These are phyloP conservation scores for Pythium biforme DNA, from an alignment of 352 stramenopile genomes.

Conservation along the genomic window DNA sequence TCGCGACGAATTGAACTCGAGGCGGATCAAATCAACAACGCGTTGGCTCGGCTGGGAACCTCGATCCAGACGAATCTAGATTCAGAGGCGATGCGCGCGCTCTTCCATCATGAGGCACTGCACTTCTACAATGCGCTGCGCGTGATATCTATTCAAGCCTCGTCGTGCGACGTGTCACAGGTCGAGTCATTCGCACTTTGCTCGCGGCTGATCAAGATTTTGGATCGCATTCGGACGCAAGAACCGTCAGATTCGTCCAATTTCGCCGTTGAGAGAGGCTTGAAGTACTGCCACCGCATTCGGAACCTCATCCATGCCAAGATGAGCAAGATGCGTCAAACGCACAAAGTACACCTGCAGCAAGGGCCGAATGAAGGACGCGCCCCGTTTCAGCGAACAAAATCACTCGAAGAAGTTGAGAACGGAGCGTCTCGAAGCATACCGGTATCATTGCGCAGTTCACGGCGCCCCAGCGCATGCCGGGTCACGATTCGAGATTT, in stretches of 20 bases:
- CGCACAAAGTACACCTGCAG: slow-evolving; percentile 79
- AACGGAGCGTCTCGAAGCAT: slow-evolving; percentile 16
- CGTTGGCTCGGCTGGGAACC: slow-evolving; percentile 46
- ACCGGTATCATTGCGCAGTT: neutral
- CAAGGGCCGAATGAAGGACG: slow-evolving; percentile 44
- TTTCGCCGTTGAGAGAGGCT: slow-evolving; percentile 44
- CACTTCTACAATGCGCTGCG: slow-evolving; percentile 75
- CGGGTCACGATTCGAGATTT: slow-evolving; percentile 84
- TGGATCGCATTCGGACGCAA: slow-evolving; percentile 66
- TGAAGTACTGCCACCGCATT: slow-evolving; percentile 60
- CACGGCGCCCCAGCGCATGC: slow-evolving; percentile 38
- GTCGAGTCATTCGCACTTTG: slow-evolving; percentile 79
- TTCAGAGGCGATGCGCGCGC: slow-evolving; percentile 33
- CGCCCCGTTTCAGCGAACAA: slow-evolving; percentile 65
- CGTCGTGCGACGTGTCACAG: slow-evolving; percentile 67
- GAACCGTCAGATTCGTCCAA: slow-evolving; percentile 40
- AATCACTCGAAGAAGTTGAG: slow-evolving; percentile 73
- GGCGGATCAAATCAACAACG: slow-evolving; percentile 74
- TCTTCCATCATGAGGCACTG: slow-evolving; percentile 55
- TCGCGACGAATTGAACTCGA: slow-evolving; percentile 75
- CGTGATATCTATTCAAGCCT: slow-evolving; percentile 66
- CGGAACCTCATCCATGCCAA: slow-evolving; percentile 81
- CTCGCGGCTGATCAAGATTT: slow-evolving; percentile 72
- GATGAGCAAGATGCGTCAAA: slow-evolving; percentile 85
- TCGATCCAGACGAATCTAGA: slow-evolving; percentile 62